phyloP scores from a whole-genome alignment of 768 basidiomycete genomes.

The Lentinula lateritia region DNA sequence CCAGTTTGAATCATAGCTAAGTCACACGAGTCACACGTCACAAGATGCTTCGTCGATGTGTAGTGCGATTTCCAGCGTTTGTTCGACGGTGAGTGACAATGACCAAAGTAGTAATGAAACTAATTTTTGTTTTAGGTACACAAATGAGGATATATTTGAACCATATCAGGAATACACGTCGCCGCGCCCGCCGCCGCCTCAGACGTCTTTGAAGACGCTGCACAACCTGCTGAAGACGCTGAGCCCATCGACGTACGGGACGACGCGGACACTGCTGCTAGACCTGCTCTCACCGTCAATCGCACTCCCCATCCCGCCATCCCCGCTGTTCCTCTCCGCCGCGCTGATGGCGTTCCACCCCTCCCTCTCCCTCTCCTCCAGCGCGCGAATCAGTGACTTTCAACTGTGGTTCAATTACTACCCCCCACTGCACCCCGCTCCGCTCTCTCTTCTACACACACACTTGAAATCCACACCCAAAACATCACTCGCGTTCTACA shows the following conservation, averaged over 20 bases:
- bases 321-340: constrained; percentile 21
- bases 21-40: constrained; percentile 15
- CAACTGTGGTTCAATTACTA: constrained; percentile 1
- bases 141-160: no score
- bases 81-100: background rate
- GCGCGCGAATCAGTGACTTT: background rate
- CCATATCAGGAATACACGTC: no score
- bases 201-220: background rate
- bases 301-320: constrained; percentile 21
- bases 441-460: constrained; percentile 12
- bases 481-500: constrained; percentile 22
- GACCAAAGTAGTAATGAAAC: background rate
- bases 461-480: constrained; percentile 20
- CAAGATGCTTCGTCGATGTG: background rate
- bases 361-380: background rate
- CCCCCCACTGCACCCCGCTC: background rate
- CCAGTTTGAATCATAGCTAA: constrained; percentile 67
- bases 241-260: background rate
- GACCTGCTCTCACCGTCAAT: constrained; percentile 23
- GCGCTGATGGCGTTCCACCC: constrained; percentile 18
- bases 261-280: constrained; percentile 14
- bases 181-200: background rate
- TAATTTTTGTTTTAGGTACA: no score
- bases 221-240: background rate
- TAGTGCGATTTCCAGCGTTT: background rate